Evolutionary conservation across 169 alveolate species (phyloP).

Genomic region (Hepatocystis sp.): DNA sequence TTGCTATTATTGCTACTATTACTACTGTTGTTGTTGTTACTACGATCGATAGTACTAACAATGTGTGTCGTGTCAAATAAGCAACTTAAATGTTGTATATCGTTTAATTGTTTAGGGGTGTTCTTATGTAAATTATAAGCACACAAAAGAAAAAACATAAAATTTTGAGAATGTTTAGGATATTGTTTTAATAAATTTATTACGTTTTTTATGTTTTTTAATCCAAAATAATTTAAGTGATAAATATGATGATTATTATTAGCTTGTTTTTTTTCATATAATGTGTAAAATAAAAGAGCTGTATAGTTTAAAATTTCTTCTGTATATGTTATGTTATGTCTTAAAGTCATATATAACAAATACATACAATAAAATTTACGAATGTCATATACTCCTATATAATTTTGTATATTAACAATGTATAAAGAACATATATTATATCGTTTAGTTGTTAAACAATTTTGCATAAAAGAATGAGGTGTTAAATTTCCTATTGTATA

Average conservation of each 20-base stretch:
- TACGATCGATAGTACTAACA: not conserved
- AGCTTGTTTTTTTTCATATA: constrained; percentile 9
- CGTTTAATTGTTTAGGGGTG: constrained; percentile 4
- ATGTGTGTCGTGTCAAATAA: not conserved
- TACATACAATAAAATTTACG: constrained; percentile 75
- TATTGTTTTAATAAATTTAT: not conserved
- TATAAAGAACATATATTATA: constrained; percentile 52
- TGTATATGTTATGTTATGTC: constrained; percentile 47
- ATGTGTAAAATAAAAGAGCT: constrained; percentile 36
- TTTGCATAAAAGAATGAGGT: constrained; percentile 67
- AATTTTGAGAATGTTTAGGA: constrained; percentile 21
- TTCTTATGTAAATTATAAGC: constrained; percentile 17
- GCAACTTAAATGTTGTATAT: constrained; percentile 4
- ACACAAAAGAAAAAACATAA: constrained; percentile 19
- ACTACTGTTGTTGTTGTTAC: not conserved
- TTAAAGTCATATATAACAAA: constrained; percentile 51
- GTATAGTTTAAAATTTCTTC: constrained; percentile 20
- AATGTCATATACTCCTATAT: constrained; percentile 69
- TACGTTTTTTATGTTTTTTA: not conserved
- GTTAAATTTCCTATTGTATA: constrained; percentile 51
- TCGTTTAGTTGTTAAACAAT: constrained; percentile 21
- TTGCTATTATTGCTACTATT: too few species aligned
- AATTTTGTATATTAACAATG: constrained; percentile 71
- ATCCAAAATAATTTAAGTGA: constrained; percentile 59
- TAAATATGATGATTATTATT: constrained; percentile 6